Evolutionary conservation across 768 basidiomycete genomes (phyloP).

Genomic region (Agaricus sinodeliciosus): DNA sequence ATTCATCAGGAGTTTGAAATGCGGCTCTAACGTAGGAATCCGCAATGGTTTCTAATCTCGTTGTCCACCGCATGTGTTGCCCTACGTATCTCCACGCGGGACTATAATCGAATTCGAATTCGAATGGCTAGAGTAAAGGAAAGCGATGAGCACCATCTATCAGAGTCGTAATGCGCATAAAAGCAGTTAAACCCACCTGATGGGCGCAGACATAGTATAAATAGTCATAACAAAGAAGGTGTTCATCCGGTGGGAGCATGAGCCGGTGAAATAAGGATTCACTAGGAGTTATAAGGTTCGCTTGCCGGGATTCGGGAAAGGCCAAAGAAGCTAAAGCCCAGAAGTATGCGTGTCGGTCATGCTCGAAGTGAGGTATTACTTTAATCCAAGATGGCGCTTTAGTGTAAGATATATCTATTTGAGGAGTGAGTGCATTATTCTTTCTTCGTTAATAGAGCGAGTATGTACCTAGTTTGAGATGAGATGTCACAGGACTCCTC

Average conservation of each 20-base stretch:
- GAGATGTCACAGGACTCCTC: constrained; percentile 26
- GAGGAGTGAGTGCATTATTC: background rate
- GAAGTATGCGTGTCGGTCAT: constrained; percentile 39
- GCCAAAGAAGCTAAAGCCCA: constrained; percentile 40
- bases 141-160: background rate
- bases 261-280: constrained; percentile 34
- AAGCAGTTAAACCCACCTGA: constrained; percentile 26
- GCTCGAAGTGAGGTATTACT: constrained; percentile 35
- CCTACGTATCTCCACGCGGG: constrained; percentile 56
- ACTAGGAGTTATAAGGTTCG: constrained; percentile 30
- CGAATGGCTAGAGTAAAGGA: constrained; percentile 33
- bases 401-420: constrained; percentile 48
- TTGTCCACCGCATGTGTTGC: constrained; percentile 43
- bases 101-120: constrained; percentile 50
- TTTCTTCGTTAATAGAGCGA: constrained; percentile 7
- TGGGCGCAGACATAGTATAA: constrained; percentile 42
- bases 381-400: constrained; percentile 42
- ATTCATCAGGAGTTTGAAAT: constrained; percentile 28
- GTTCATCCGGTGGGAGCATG: constrained; percentile 44
- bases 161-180: background rate
- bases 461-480: constrained; percentile 36
- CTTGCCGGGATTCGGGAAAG: constrained; percentile 36
- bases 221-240: constrained; percentile 47
- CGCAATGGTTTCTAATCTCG: constrained; percentile 33
- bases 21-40: constrained; percentile 39